A percentile compares a stretch with the other conserved stretches of the same genome.
Evolutionary conservation across 495 filamentous ascomycete genomes (phyloP).

Genomic region (Neurospora sp.): DNA sequence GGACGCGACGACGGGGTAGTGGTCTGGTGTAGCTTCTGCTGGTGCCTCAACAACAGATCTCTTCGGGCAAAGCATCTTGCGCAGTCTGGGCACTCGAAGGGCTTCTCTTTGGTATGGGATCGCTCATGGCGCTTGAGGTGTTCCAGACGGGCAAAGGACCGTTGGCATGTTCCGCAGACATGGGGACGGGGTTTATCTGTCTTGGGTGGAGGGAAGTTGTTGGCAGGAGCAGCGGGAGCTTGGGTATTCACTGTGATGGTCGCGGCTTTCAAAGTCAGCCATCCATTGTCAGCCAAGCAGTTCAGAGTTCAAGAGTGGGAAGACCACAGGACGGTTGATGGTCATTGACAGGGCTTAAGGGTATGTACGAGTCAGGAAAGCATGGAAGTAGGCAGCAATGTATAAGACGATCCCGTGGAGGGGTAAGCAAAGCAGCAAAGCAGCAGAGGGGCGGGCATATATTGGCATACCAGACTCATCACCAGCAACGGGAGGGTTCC

Average conservation of each 20-base stretch:
- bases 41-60: slow-evolving; percentile 86
- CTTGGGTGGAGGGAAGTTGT: slow-evolving; percentile 66
- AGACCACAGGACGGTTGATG: not conserved
- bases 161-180: slow-evolving; percentile 83
- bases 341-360: not conserved
- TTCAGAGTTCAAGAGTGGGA: not conserved
- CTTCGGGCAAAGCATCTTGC: slow-evolving; percentile 88
- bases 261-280: slow-evolving; percentile 27
- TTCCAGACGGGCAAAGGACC: slow-evolving; percentile 91
- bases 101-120: slow-evolving; percentile 98
- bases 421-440: not conserved
- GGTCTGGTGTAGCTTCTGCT: slow-evolving; percentile 99
- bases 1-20: slow-evolving; percentile 82
- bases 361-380: not conserved
- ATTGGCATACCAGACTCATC: slow-evolving; percentile 26
- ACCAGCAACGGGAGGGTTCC: slow-evolving; percentile 12
- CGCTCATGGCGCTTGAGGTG: slow-evolving; percentile 97
- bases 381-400: not conserved
- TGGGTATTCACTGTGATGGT: slow-evolving; percentile 44
- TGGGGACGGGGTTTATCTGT: slow-evolving; percentile 97
- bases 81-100: slow-evolving; percentile 96
- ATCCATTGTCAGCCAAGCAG: not conserved
- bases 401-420: not conserved
- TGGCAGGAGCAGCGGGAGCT: slow-evolving; percentile 18
- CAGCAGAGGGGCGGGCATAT: not conserved